Conservation (phyloP, 768 basidiomycete species). For the Lepiota subincarnata region DNA sequence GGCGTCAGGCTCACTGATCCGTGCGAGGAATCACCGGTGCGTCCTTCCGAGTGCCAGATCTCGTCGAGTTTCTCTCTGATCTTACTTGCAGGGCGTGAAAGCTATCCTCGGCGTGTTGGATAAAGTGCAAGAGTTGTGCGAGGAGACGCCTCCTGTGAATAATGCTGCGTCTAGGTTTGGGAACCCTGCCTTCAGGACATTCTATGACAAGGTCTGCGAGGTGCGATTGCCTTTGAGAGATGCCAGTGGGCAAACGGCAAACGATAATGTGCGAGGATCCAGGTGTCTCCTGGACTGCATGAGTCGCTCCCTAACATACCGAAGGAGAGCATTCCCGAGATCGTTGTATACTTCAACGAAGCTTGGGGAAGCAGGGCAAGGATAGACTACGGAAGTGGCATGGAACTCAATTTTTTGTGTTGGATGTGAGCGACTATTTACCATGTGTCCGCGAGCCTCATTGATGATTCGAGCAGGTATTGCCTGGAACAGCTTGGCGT, state of each 20-base stretch:
- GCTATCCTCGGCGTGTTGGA: slow-evolving; percentile 64
- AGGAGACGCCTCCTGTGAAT: slow-evolving; percentile 78
- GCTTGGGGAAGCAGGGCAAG: slow-evolving; percentile 89
- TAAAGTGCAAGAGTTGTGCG: slow-evolving; percentile 59
- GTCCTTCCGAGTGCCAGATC: too few relatives aligned
- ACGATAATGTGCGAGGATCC: slow-evolving; percentile 3
- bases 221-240: slow-evolving; percentile 31
- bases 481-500: slow-evolving; percentile 75
- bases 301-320: slow-evolving; percentile 53
- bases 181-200: slow-evolving; percentile 92
- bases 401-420: slow-evolving; percentile 97
- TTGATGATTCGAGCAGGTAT: slow-evolving; percentile 42
- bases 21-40: slow-evolving; percentile 54
- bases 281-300: slow-evolving; percentile 61
- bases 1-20: slow-evolving; percentile 72
- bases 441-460: neutral
- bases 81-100: slow-evolving; percentile 48
- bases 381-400: slow-evolving; percentile 99
- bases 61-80: slow-evolving; percentile 1
- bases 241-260: neutral
- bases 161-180: slow-evolving; percentile 92
- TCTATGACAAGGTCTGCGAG: slow-evolving; percentile 78
- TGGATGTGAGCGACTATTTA: slow-evolving; percentile 72
- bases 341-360: slow-evolving; percentile 79
- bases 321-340: slow-evolving; percentile 55